phyloP scores from a whole-genome alignment of 1,139 yeast genomes.

The Hyphopichia burtonii region DNA sequence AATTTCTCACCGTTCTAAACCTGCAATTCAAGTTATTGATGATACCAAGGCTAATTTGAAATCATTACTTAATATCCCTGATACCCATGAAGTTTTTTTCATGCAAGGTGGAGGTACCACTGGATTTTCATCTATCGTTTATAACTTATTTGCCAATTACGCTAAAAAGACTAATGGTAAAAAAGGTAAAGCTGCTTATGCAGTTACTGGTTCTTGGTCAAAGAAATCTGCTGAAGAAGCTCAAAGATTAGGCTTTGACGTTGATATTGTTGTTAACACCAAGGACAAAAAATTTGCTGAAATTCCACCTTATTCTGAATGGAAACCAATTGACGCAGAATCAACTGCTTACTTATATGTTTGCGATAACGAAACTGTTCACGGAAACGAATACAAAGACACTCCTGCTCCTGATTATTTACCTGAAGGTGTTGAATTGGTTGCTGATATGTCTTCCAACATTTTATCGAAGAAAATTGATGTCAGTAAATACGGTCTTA shows the following conservation, averaged over 20 bases:
- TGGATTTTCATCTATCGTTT: conserved; percentile 85
- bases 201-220: conserved; percentile 93
- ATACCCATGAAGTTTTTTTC: conserved; percentile 89
- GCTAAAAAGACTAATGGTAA: conserved; percentile 62
- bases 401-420: conserved; percentile 51
- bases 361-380: conserved; percentile 96
- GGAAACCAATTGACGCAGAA: conserved; percentile 49
- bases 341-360: conserved; percentile 81
- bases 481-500: conserved; percentile 78
- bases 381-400: conserved; percentile 81
- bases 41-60: conserved; percentile 67
- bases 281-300: conserved; percentile 61
- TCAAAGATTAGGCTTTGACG: conserved; percentile 72
- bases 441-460: conserved; percentile 94
- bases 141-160: conserved; percentile 75
- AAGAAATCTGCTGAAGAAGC: conserved; percentile 88
- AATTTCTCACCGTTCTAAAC: conserved; percentile 88
- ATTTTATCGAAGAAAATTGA: conserved; percentile 80
- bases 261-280: conserved; percentile 67
- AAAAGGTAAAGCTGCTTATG: conserved; percentile 80
- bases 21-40: conserved; percentile 75
- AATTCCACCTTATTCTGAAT: conserved; percentile 66
- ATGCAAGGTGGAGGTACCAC: conserved; percentile 98
- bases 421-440: conserved; percentile 72
- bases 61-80: conserved; percentile 72